A percentile compares a stretch with the other conserved stretches of the same genome.
Conservation (phyloP, 2,329 filamentous ascomycete species). For the Colletotrichum theobromicola region DNA sequence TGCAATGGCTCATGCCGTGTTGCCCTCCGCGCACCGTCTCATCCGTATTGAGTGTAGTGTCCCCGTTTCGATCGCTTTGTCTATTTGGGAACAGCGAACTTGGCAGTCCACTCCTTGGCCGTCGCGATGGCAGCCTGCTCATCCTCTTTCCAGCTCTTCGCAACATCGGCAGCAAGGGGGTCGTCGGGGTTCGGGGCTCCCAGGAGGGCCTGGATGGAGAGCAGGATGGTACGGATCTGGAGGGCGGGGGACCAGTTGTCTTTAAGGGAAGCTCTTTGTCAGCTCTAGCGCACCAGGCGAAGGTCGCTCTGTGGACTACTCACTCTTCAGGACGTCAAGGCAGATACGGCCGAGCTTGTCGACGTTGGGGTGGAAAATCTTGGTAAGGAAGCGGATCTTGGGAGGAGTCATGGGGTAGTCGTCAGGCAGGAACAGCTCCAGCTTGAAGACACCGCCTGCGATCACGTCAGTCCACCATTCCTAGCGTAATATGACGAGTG, state of each 20-base stretch:
- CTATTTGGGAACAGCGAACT: constrained; percentile 68
- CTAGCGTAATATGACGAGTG: not conserved
- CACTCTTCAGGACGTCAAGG: constrained; percentile 96
- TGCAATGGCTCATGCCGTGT: not conserved
- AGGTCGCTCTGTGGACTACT: constrained; percentile 28
- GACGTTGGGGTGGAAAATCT: constrained; percentile 99
- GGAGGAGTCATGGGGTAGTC: constrained; percentile 99
- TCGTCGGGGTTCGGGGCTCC: constrained; percentile 98
- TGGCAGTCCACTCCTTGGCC: constrained; percentile 88
- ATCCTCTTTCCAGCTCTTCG: constrained; percentile 97
- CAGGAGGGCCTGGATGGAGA: constrained; percentile 95
- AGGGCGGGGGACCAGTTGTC: constrained; percentile 99
- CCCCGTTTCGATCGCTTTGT: not conserved
- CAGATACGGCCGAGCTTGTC: constrained; percentile 98
- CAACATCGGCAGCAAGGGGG: constrained; percentile 96
- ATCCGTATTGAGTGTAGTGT: not conserved
- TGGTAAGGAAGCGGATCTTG: constrained; percentile 97
- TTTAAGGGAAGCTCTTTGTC: constrained; percentile 39
- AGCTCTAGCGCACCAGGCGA: not conserved
- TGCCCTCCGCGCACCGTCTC: not conserved
- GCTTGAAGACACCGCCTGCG: constrained; percentile 84
- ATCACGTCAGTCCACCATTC: not conserved
- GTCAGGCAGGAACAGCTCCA: constrained; percentile 96
- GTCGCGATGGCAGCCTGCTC: constrained; percentile 91
- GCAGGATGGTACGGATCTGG: constrained; percentile 97